These are phyloP conservation scores for Dictyostelium purpureum DNA, from an alignment of 78 protist genomes.

Conservation along the genomic window DNA sequence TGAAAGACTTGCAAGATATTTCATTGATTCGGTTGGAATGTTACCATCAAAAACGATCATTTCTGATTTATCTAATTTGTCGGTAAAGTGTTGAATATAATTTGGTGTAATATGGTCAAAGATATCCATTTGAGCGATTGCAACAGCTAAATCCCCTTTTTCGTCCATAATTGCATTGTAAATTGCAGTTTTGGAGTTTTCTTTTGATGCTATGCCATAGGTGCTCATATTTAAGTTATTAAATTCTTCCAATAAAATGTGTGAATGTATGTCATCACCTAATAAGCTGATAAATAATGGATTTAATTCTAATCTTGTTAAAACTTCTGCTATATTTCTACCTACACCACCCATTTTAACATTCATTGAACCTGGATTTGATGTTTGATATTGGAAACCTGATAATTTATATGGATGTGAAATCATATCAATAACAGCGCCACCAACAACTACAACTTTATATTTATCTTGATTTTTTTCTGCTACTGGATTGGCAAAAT, in stretches of 20 bases:
- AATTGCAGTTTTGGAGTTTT: slow-evolving; percentile 40
- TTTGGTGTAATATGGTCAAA: slow-evolving; percentile 57
- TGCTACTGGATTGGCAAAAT: no score
- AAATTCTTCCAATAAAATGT: slow-evolving; percentile 14
- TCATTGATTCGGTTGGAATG: slow-evolving; percentile 70
- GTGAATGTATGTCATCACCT: slow-evolving; percentile 50
- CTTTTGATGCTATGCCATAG: not conserved
- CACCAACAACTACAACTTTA: slow-evolving; percentile 58
- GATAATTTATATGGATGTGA: slow-evolving; percentile 33
- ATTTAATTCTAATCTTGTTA: slow-evolving; percentile 1
- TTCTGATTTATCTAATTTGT: not conserved
- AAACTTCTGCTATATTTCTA: slow-evolving; percentile 64
- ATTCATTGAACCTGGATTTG: slow-evolving; percentile 34
- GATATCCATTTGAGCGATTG: slow-evolving; percentile 75
- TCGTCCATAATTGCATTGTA: slow-evolving; percentile 78
- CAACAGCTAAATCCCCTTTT: slow-evolving; percentile 62
- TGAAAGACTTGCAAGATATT: not conserved
- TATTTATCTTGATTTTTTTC: not conserved
- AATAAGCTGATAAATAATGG: slow-evolving; percentile 65
- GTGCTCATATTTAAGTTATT: not conserved
- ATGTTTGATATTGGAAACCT: slow-evolving; percentile 27
- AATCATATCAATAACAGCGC: slow-evolving; percentile 43
- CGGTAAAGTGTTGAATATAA: not conserved
- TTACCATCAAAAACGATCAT: slow-evolving; percentile 65
- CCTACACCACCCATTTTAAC: slow-evolving; percentile 82